phyloP scores from a whole-genome alignment of 352 stramenopile genomes.

The Phytophthora foliorum region DNA sequence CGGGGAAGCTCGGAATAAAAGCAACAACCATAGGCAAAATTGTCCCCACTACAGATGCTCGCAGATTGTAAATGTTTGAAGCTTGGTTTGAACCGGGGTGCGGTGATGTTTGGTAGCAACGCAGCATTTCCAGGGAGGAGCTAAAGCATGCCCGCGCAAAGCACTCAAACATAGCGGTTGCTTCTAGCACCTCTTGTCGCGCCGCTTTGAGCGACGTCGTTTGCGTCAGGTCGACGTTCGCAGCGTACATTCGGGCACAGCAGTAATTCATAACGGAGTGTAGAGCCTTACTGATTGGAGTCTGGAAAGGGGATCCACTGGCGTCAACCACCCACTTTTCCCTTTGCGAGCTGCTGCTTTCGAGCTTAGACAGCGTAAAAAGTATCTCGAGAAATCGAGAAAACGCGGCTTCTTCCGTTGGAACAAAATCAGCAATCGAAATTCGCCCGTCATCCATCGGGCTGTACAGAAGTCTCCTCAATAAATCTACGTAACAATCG shows the following conservation, averaged over 20 bases:
- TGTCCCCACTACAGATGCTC: slow-evolving; percentile 47
- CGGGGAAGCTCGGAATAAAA: slow-evolving; percentile 55
- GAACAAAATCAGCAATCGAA: slow-evolving; percentile 50
- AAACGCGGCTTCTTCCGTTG: slow-evolving; percentile 38
- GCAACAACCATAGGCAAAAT: slow-evolving; percentile 59
- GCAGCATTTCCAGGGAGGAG: slow-evolving; percentile 42
- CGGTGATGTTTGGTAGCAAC: neutral
- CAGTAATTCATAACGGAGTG: slow-evolving; percentile 63
- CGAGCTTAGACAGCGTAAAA: slow-evolving; percentile 46
- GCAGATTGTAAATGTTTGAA: slow-evolving; percentile 26
- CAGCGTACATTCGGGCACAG: slow-evolving; percentile 48
- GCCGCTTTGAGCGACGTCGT: slow-evolving; percentile 27
- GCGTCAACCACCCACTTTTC: slow-evolving; percentile 22
- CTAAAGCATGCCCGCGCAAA: slow-evolving; percentile 57
- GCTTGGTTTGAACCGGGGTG: neutral
- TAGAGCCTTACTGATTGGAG: slow-evolving; percentile 50
- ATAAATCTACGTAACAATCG: slow-evolving; percentile 44
- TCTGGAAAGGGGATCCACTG: slow-evolving; percentile 33
- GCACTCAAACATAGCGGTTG: slow-evolving; percentile 46
- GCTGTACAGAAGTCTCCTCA: slow-evolving; percentile 43
- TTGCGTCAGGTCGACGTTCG: slow-evolving; percentile 29
- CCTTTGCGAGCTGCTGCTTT: slow-evolving; percentile 26
- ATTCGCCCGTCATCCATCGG: slow-evolving; percentile 48
- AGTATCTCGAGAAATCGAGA: slow-evolving; percentile 42
- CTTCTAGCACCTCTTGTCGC: slow-evolving; percentile 27